Conservation (phyloP, 129 eudicot species). For the Pseudognaphalium luteoalbum region DNA sequence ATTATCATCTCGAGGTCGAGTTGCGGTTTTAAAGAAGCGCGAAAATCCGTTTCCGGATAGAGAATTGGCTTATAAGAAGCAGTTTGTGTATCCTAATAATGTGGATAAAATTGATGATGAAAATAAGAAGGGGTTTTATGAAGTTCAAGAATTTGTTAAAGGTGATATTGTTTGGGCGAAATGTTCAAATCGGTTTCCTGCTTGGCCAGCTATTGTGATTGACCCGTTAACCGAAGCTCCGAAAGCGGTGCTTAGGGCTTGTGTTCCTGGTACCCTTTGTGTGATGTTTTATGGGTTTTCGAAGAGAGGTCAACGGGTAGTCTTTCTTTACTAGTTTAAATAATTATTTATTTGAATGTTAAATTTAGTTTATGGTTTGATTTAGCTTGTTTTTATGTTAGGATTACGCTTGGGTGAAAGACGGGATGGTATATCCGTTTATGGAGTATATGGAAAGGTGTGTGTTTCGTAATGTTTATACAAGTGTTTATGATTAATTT, state of each 20-base stretch:
- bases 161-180: slow-evolving; percentile 89
- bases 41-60: slow-evolving; percentile 18
- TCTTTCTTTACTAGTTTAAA: background rate
- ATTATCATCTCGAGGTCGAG: slow-evolving; percentile 40
- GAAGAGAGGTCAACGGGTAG: slow-evolving; percentile 67
- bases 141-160: slow-evolving; percentile 53
- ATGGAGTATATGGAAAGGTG: slow-evolving; percentile 72
- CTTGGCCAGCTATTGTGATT: slow-evolving; percentile 89
- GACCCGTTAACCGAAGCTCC: slow-evolving; percentile 85
- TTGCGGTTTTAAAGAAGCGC: slow-evolving; percentile 33
- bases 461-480: slow-evolving; percentile 17
- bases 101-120: slow-evolving; percentile 22
- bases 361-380: slow-evolving; percentile 5
- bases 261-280: slow-evolving; percentile 68
- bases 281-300: slow-evolving; percentile 89
- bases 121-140: slow-evolving; percentile 45
- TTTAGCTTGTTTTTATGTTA: slow-evolving; percentile 30
- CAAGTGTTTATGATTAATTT: background rate
- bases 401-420: slow-evolving; percentile 97
- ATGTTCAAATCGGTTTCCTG: slow-evolving; percentile 64
- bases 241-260: slow-evolving; percentile 55
- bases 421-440: slow-evolving; percentile 87
- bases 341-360: background rate
- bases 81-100: slow-evolving; percentile 16
- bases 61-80: slow-evolving; percentile 33